These are phyloP conservation scores for Tylopilus rubrobrunneus DNA, from an alignment of 768 basidiomycete species.

Conservation along the genomic window DNA sequence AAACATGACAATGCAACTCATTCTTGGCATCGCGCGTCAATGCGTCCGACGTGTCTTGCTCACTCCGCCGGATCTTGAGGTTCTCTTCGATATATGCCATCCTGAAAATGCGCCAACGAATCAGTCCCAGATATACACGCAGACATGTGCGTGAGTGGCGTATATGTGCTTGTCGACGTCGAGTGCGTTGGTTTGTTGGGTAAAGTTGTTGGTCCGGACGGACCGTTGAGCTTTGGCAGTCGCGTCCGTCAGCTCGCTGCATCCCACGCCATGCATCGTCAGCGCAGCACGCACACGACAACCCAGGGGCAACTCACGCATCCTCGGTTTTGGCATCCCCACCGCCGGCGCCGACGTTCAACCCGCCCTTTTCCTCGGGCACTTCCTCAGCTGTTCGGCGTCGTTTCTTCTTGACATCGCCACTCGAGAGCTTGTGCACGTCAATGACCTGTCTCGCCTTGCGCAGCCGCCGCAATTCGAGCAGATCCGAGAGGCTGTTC, in stretches of 20 bases:
- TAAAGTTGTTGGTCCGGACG: slow-evolving; percentile 89
- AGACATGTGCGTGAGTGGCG: slow-evolving; percentile 20
- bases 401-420: slow-evolving; percentile 72
- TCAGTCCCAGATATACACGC: no score
- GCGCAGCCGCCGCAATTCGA: slow-evolving; percentile 77
- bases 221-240: slow-evolving; percentile 69
- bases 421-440: slow-evolving; percentile 75
- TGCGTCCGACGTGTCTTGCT: slow-evolving; percentile 44
- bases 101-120: slow-evolving; percentile 35
- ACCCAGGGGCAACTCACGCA: slow-evolving; percentile 41
- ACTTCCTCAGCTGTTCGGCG: slow-evolving; percentile 44
- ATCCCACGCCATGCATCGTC: not conserved
- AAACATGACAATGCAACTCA: slow-evolving; percentile 69
- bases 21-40: slow-evolving; percentile 56
- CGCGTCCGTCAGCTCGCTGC: slow-evolving; percentile 59
- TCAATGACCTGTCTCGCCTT: slow-evolving; percentile 82
- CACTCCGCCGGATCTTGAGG: slow-evolving; percentile 66
- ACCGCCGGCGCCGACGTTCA: slow-evolving; percentile 41
- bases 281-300: no score
- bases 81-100: slow-evolving; percentile 98
- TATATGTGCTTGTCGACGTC: slow-evolving; percentile 99
- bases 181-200: slow-evolving; percentile 91
- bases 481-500: slow-evolving; percentile 71
- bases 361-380: slow-evolving; percentile 49
- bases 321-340: slow-evolving; percentile 33